Evolutionary conservation across 768 basidiomycete species (phyloP).

Genomic region (Lentinula guzmanii): DNA sequence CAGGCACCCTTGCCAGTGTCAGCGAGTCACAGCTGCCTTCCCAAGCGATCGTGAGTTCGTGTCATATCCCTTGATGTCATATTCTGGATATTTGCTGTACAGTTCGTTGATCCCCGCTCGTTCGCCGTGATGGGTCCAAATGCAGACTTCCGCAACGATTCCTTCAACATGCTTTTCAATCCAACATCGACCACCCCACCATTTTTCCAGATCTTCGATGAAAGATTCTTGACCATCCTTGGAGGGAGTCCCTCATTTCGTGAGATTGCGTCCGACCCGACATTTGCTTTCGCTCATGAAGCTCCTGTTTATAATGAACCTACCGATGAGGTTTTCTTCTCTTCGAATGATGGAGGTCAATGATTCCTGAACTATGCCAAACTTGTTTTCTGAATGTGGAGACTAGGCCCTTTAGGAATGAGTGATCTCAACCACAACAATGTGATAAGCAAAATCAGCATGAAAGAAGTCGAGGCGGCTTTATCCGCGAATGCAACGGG

Average conservation of each 20-base stretch:
- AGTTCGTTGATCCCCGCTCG: conserved; percentile 29
- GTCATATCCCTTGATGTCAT: neutral
- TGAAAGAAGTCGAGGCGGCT: conserved; percentile 47
- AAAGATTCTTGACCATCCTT: conserved; percentile 52
- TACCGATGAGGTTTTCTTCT: conserved; percentile 73
- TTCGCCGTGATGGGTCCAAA: conserved; percentile 32
- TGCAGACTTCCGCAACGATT: conserved; percentile 12
- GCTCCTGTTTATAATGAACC: conserved; percentile 62
- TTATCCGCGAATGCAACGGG: conserved; percentile 25
- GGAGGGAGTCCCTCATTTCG: conserved; percentile 53
- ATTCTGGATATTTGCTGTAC: neutral
- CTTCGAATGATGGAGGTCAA: conserved; percentile 59
- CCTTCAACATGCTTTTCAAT: conserved; percentile 26
- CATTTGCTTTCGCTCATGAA: conserved; percentile 74
- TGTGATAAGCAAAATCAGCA: conserved; percentile 53
- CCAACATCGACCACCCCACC: conserved; percentile 39
- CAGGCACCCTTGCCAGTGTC: neutral
- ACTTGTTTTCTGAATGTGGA: neutral
- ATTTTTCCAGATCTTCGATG: conserved; percentile 47
- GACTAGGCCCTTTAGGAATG: conserved; percentile 37
- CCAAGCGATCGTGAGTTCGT: conserved; percentile 4
- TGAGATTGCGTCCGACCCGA: conserved; percentile 52
- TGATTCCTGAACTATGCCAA: neutral
- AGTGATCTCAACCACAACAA: conserved; percentile 63
- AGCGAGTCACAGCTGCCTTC: neutral